Evolutionary conservation across 345 rosid species (phyloP).

Genomic region (Camelina laxa): DNA sequence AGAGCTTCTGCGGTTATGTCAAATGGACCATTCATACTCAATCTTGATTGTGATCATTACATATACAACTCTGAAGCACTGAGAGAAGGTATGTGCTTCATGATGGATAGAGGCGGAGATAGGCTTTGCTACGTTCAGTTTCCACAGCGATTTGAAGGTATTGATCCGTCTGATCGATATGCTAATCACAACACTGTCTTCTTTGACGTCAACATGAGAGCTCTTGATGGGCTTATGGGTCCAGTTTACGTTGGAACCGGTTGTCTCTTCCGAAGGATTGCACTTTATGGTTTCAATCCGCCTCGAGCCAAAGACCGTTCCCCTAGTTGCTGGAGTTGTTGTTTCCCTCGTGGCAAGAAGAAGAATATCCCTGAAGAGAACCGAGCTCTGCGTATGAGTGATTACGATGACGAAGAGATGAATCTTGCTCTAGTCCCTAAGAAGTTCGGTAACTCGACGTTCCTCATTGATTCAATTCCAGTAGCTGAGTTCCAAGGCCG

Average conservation of each 20-base stretch:
- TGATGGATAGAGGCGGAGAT: constrained; percentile 99
- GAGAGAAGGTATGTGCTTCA: constrained; percentile 99
- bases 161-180: constrained; percentile 96
- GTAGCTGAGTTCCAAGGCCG: constrained; percentile 96
- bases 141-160: constrained; percentile 98
- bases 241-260: constrained; percentile 99
- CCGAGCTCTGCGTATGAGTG: constrained; percentile 82
- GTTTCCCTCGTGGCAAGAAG: constrained; percentile 65
- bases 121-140: constrained; percentile 93
- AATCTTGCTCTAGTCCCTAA: constrained; percentile 73
- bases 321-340: constrained; percentile 72
- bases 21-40: constrained; percentile 94
- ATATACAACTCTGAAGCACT: constrained; percentile 92
- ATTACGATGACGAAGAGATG: constrained; percentile 88
- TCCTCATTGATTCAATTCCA: constrained; percentile 88
- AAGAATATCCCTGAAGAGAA: constrained; percentile 70
- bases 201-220: constrained; percentile 99
- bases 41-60: constrained; percentile 98
- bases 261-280: constrained; percentile 89
- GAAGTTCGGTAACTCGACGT: constrained; percentile 82
- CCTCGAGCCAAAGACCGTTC: constrained; percentile 76
- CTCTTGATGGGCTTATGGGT: constrained; percentile 98
- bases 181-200: constrained; percentile 98
- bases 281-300: constrained; percentile 94
- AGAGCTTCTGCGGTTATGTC: constrained; percentile 99